Evolutionary conservation across 306 rosid species (phyloP).

Genomic region (Arachis stenosperma): DNA sequence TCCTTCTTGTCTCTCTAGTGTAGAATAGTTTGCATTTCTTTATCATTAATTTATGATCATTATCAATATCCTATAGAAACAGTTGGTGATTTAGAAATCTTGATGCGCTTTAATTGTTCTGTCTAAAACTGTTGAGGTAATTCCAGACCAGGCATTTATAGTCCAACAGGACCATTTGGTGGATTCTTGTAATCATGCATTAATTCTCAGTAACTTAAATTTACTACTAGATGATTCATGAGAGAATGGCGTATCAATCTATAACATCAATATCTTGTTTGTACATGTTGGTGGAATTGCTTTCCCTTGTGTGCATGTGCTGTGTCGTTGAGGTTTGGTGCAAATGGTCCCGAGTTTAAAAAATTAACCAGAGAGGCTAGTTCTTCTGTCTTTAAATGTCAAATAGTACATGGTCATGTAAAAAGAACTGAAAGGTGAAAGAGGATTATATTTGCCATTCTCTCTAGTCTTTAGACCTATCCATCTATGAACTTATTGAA

Average conservation of each 20-base stretch:
- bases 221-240: conserved; percentile 12
- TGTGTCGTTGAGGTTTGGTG: conserved; percentile 42
- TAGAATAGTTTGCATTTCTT: conserved; percentile 11
- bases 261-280: conserved; percentile 31
- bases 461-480: conserved; percentile 7
- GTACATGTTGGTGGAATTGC: conserved; percentile 37
- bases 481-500: conserved; percentile 34
- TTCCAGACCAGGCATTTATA: conserved; percentile 26
- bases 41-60: background rate
- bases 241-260: conserved; percentile 24
- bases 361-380: conserved; percentile 19
- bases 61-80: conserved; percentile 1
- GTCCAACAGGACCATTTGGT: conserved; percentile 32
- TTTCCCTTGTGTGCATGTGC: conserved; percentile 47
- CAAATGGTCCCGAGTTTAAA: conserved; percentile 41
- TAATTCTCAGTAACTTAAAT: conserved; percentile 10
- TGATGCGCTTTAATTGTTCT: conserved; percentile 26
- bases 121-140: conserved; percentile 26
- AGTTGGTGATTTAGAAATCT: conserved; percentile 25
- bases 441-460: conserved; percentile 37
- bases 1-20: conserved; percentile 3
- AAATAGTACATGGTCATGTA: conserved; percentile 34
- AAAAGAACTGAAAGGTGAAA: conserved; percentile 32
- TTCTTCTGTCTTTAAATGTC: conserved; percentile 38
- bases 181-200: conserved; percentile 22